Percentiles rank a stretch among this genome's conserved stretches.
Evolutionary conservation across 768 basidiomycete genomes (phyloP).

Genomic region (Collybia nuda): DNA sequence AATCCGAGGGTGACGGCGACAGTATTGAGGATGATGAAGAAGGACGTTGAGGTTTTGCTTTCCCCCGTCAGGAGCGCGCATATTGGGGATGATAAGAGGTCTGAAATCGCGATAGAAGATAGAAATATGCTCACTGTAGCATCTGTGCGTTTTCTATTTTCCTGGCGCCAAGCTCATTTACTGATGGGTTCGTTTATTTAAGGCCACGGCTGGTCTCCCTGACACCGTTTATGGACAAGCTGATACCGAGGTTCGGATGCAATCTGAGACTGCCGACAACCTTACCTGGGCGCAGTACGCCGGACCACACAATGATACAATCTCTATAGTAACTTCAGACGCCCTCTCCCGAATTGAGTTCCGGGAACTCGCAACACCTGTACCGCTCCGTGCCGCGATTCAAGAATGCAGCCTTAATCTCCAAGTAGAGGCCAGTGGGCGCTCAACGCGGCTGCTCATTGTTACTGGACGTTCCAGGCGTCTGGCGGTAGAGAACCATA

Average conservation of each 20-base stretch:
- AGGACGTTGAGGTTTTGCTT: conserved; percentile 28
- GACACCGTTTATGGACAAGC: conserved; percentile 73
- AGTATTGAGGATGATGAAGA: conserved; percentile 63
- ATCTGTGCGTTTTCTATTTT: conserved; percentile 38
- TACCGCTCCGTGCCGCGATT: conserved; percentile 60
- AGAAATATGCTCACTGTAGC: conserved; percentile 42
- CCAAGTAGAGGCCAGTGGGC: conserved; percentile 1
- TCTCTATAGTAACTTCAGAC: conserved; percentile 16
- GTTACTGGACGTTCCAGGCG: conserved; percentile 75
- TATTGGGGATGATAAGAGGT: conserved; percentile 21
- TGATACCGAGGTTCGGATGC: conserved; percentile 64
- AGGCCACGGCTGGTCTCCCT: conserved; percentile 43
- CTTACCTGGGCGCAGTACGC: conserved; percentile 71
- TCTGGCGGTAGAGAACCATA: conserved; percentile 72
- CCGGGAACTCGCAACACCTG: conserved; percentile 48
- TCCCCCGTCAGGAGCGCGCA: conserved; percentile 24
- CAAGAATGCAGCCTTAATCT: conserved; percentile 34
- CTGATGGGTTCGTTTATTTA: neutral
- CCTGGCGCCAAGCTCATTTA: neutral
- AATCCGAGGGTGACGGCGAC: conserved; percentile 71
- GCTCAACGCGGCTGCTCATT: conserved; percentile 47
- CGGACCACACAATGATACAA: conserved; percentile 14
- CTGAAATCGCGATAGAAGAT: conserved; percentile 24
- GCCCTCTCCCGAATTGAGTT: conserved; percentile 66
- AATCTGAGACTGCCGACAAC: conserved; percentile 85